A percentile compares a stretch with the other conserved stretches of the same genome.
These are phyloP conservation scores for Melastoma candidum DNA, from an alignment of 441 rosid genomes.

Conservation along the genomic window DNA sequence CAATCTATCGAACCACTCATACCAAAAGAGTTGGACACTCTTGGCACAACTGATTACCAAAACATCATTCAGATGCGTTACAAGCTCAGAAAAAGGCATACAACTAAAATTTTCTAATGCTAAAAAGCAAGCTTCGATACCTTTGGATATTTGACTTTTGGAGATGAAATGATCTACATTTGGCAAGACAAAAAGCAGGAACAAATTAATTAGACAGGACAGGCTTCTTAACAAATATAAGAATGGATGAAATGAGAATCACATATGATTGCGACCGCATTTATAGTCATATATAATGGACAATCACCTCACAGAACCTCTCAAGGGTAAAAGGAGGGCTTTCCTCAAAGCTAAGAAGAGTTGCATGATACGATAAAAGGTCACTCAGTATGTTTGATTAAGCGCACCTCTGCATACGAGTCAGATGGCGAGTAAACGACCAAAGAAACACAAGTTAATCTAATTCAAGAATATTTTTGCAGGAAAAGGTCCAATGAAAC, in stretches of 20 bases:
- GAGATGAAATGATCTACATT: constrained; percentile 51
- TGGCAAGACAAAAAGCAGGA: constrained; percentile 3
- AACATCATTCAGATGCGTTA: too few species aligned
- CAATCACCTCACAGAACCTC: constrained; percentile 73
- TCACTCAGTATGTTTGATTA: neutral
- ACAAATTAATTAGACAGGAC: constrained; percentile 7
- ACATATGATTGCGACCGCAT: too few species aligned
- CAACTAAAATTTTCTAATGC: constrained; percentile 73
- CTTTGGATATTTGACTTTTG: constrained; percentile 66
- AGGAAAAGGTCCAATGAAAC: too few species aligned
- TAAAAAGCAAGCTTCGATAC: constrained; percentile 81
- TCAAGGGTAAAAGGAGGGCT: constrained; percentile 97
- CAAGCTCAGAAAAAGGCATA: too few species aligned
- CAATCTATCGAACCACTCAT: too few species aligned
- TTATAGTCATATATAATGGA: too few species aligned
- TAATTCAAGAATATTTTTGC: too few species aligned
- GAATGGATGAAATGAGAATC: neutral
- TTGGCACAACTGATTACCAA: too few species aligned
- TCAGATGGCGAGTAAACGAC: neutral
- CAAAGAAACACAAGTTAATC: neutral
- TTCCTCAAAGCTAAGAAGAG: constrained; percentile 56
- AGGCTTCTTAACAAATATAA: too few species aligned
- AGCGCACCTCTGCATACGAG: constrained; percentile 1
- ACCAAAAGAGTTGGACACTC: too few species aligned
- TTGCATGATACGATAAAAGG: constrained; percentile 28